A percentile compares a stretch with the other conserved stretches of the same genome.
These are phyloP conservation scores for Bimuria novae-zelandiae DNA, from an alignment of 2,329 filamentous ascomycete species.

Conservation along the genomic window DNA sequence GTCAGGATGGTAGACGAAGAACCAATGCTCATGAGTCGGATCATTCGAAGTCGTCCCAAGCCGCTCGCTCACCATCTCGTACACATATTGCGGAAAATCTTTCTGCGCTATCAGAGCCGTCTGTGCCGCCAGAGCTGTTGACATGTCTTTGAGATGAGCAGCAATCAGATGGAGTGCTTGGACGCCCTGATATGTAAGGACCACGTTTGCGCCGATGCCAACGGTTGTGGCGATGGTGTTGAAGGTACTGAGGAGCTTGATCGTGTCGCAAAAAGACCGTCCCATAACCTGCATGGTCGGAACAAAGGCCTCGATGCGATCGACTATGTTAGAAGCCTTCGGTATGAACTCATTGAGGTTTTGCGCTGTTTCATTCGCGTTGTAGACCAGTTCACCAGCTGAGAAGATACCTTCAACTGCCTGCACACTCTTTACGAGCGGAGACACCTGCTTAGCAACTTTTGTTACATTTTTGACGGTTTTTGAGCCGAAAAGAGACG, in stretches of 20 bases:
- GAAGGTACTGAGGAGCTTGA: conserved; percentile 6
- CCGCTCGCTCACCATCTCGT: conserved; percentile 10
- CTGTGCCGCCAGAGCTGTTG: conserved; percentile 6
- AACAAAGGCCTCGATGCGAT: conserved; percentile 9
- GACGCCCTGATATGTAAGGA: conserved; percentile 9
- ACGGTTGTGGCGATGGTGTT: conserved; percentile 7
- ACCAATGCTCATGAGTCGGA: conserved; percentile 38
- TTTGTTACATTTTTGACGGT: conserved; percentile 4
- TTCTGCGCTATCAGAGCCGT: conserved; percentile 9
- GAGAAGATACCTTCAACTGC: conserved; percentile 7
- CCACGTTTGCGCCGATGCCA: conserved; percentile 9
- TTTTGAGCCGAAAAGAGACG: background rate
- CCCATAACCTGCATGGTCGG: conserved; percentile 11
- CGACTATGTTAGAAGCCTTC: conserved; percentile 4
- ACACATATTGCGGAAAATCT: conserved; percentile 13
- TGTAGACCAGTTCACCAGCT: conserved; percentile 5
- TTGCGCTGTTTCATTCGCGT: conserved; percentile 4
- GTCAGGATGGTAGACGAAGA: conserved; percentile 51
- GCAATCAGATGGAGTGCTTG: conserved; percentile 9
- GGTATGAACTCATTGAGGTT: conserved; percentile 11
- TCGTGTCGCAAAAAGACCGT: conserved; percentile 6
- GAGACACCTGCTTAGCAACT: background rate
- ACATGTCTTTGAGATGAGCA: conserved; percentile 3
- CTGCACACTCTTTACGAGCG: conserved; percentile 9
- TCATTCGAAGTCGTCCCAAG: conserved; percentile 7